Conservation (phyloP, 768 basidiomycete species). For the Melanogaster broomeanus region DNA sequence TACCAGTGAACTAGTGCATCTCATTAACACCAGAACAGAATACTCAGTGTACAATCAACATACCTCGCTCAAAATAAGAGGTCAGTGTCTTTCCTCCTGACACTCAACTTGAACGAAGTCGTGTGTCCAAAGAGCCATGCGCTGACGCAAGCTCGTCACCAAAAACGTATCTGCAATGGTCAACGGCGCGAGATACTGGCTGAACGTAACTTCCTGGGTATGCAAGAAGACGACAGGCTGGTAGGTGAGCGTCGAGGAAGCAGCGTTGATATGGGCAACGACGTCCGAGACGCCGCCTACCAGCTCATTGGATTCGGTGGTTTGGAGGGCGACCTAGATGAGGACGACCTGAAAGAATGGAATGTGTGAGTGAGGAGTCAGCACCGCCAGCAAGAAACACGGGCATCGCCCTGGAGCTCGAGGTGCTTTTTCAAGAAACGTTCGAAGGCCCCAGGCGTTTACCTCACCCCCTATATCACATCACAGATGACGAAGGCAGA, state of each 20-base stretch:
- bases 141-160: conserved; percentile 81
- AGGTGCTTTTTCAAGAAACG: conserved; percentile 76
- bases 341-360: conserved; percentile 58
- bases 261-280: conserved; percentile 79
- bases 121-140: conserved; percentile 81
- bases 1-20: conserved; percentile 79
- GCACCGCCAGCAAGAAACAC: background rate
- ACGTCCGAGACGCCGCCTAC: conserved; percentile 71
- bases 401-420: conserved; percentile 75
- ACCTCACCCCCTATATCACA: conserved; percentile 59
- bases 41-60: conserved; percentile 14
- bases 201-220: conserved; percentile 82
- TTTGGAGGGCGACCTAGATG: conserved; percentile 86
- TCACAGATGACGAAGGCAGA: background rate
- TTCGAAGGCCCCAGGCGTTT: conserved; percentile 85
- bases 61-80: conserved; percentile 80
- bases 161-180: conserved; percentile 85
- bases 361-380: background rate
- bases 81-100: conserved; percentile 66
- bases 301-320: conserved; percentile 72
- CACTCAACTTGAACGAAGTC: conserved; percentile 90
- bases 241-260: conserved; percentile 83
- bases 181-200: conserved; percentile 80
- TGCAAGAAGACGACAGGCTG: conserved; percentile 87
- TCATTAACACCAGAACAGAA: background rate